Evolutionary conservation across 805 yeast species (phyloP).

Genomic region (Kuraishia ogatae): DNA sequence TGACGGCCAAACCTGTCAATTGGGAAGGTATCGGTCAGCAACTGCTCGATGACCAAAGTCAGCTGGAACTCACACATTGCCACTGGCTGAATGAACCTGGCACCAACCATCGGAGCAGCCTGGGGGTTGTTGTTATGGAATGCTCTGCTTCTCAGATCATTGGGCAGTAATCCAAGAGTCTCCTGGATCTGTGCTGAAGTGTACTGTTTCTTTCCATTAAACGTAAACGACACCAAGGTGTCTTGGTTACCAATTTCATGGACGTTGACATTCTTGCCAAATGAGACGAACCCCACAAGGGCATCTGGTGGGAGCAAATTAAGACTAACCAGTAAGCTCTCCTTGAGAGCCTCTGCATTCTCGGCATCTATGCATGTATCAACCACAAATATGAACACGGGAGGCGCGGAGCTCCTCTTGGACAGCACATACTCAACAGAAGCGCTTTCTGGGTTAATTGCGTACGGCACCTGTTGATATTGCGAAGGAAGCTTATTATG

Average conservation of each 20-base stretch:
- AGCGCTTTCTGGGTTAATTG: slow-evolving; percentile 28
- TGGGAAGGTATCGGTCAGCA: slow-evolving; percentile 42
- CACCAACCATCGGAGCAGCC: slow-evolving; percentile 13
- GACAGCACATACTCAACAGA: slow-evolving; percentile 43
- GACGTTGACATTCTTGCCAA: slow-evolving; percentile 50
- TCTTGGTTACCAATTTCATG: slow-evolving; percentile 39
- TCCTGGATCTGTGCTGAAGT: slow-evolving; percentile 36
- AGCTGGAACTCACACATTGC: slow-evolving; percentile 42
- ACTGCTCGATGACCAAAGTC: slow-evolving; percentile 36
- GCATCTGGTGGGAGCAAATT: slow-evolving; percentile 41
- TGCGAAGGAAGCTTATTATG: slow-evolving; percentile 30
- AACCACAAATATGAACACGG: slow-evolving; percentile 44
- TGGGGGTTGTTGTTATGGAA: slow-evolving; percentile 7
- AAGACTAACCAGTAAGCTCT: slow-evolving; percentile 35
- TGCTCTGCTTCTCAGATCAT: slow-evolving; percentile 16
- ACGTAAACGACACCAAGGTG: slow-evolving; percentile 27
- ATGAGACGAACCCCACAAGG: slow-evolving; percentile 48
- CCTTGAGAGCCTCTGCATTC: slow-evolving; percentile 42
- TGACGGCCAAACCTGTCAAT: slow-evolving; percentile 34
- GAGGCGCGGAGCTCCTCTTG: slow-evolving; percentile 24
- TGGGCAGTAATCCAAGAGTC: slow-evolving; percentile 34
- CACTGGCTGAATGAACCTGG: slow-evolving; percentile 38
- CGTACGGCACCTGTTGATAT: slow-evolving; percentile 22
- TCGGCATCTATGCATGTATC: slow-evolving; percentile 49
- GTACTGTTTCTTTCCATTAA: slow-evolving; percentile 51